These are phyloP conservation scores for Wallacemonas sp. DNA, from an alignment of 208 protist species.

Conservation along the genomic window DNA sequence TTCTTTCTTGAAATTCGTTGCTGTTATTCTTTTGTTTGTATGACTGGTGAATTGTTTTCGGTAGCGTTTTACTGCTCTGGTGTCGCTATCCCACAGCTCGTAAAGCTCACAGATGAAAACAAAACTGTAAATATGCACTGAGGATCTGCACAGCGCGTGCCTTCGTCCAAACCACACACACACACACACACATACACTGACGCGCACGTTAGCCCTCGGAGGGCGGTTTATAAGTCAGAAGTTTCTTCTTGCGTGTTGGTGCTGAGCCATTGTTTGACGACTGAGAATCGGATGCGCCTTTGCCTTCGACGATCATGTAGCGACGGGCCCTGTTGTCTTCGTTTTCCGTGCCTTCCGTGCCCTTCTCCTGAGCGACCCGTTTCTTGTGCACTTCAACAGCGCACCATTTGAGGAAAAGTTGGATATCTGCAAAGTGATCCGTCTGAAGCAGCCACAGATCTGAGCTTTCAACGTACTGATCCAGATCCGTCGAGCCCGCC, in stretches of 20 bases:
- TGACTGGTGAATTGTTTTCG: too few relatives aligned
- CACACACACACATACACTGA: background rate
- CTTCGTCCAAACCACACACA: too few relatives aligned
- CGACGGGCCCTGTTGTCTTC: background rate
- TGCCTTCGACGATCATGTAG: background rate
- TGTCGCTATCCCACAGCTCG: too few relatives aligned
- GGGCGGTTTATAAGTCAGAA: background rate
- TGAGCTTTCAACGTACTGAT: constrained; percentile 59
- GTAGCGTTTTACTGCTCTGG: too few relatives aligned
- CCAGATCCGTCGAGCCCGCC: constrained; percentile 50
- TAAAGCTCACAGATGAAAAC: too few relatives aligned
- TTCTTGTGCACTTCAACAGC: constrained; percentile 74
- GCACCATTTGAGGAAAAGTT: constrained; percentile 80
- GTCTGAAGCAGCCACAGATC: constrained; percentile 79
- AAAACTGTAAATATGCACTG: background rate
- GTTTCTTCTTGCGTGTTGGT: background rate
- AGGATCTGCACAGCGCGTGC: background rate
- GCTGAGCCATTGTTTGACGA: background rate
- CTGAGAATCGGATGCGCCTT: background rate
- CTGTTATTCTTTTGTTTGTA: background rate
- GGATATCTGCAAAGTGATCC: constrained; percentile 73
- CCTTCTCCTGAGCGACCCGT: constrained; percentile 35
- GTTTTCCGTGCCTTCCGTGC: background rate
- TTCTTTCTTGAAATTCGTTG: background rate
- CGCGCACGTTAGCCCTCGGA: background rate